Base-by-base conservation (phyloP, 306 rosid species). In the Cicer cuneatum region DNA sequence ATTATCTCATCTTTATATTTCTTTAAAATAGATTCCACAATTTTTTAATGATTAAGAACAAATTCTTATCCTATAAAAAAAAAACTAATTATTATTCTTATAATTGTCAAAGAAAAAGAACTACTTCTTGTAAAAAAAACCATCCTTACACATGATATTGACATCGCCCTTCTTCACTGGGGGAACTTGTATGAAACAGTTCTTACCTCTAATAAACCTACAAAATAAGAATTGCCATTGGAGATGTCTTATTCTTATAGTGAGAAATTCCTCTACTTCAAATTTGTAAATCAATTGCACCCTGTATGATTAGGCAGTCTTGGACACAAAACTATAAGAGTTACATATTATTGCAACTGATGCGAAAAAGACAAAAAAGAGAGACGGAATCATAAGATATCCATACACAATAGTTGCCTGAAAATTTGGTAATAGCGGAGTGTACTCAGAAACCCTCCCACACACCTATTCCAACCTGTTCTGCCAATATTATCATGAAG, bases 381-480 rank as follows among this genome's bases (percentile, higher is more conserved):
- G 2, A 40, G 35, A 41, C 51, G 41, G 4, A 74, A 49, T 58
- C 69, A 51, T 11, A 74, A 65, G 37, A 52, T 10, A 63, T 54
- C 43, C 76, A 62, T 41, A 49, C 70, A 80, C 62, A 9, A 29
- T 15, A 77, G 59, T 42, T 63, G 42, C 45, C 75, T 41, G 38
- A 7, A 73, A 62, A 45, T 10, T 16, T 59, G 71, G 52, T 54
- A 71, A 40, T 41, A 5, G 71, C 61, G 66, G 19, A 48, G 47
- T 59, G 21, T 66, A 51, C 58, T 38, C 12, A 10, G 21, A 24
- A 75, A 75, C 49, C 51, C 39, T 16, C 43, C 63, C 33, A 3
- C 5, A 39, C 29, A n/a, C 47, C 51, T 10, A 19, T 33, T 43
- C 45, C 39, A 45, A 9, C 53, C 19, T 15, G 39, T 39, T 51